A percentile compares a stretch with the other conserved stretches of the same genome.
These are phyloP conservation scores for Beauveria pseudobassiana DNA, from an alignment of 2,329 filamentous ascomycete species.

Conservation along the genomic window DNA sequence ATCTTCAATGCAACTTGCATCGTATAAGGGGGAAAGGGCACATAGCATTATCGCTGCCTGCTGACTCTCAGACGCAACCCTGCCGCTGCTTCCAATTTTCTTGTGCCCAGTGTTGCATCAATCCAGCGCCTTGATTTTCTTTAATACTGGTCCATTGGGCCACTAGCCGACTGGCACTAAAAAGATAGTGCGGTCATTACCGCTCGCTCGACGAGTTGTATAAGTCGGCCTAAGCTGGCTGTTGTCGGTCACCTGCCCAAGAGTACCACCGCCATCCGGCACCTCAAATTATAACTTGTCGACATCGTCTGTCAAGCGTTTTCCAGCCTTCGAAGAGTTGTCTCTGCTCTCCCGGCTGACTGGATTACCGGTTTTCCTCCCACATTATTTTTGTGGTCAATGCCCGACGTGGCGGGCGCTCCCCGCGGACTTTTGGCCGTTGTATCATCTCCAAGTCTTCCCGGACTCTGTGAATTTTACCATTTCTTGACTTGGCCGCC, in stretches of 20 bases:
- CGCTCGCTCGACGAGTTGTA: constrained; percentile 8
- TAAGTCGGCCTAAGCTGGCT: constrained; percentile 11
- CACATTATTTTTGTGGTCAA: neutral
- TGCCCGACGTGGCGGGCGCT: constrained; percentile 9
- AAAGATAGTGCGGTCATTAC: constrained; percentile 12
- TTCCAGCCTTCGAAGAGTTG: neutral
- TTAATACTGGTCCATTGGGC: constrained; percentile 8
- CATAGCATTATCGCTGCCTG: neutral
- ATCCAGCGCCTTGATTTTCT: constrained; percentile 4
- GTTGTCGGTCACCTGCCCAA: constrained; percentile 10
- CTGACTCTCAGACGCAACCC: constrained; percentile 6
- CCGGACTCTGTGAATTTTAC: constrained; percentile 1
- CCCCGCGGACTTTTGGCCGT: constrained; percentile 6
- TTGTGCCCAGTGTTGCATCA: constrained; percentile 7
- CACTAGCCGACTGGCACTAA: constrained; percentile 10
- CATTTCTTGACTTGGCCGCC: neutral
- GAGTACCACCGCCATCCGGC: constrained; percentile 10
- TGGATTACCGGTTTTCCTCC: neutral
- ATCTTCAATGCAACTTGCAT: neutral
- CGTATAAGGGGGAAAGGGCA: neutral
- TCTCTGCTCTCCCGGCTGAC: neutral
- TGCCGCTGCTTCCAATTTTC: constrained; percentile 1
- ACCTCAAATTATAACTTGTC: constrained; percentile 10
- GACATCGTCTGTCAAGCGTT: neutral
- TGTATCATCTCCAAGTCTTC: neutral